phyloP scores from a whole-genome alignment of 2,329 filamentous ascomycete species.

The Calonectria leucothoes region DNA sequence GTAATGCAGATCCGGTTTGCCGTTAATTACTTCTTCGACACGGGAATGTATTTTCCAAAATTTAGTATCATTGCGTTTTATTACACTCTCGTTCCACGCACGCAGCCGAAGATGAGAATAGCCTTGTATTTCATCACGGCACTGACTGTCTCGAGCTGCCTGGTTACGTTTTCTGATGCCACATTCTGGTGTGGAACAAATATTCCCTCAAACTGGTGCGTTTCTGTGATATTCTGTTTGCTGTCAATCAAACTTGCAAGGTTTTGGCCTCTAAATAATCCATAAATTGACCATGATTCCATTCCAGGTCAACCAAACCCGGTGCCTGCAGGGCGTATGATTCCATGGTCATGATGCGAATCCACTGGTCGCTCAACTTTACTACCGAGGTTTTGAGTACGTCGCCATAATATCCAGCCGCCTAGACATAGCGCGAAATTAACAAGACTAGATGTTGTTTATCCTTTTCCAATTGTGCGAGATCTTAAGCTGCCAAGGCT shows the following conservation, averaged over 20 bases:
- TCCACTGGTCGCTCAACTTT: conserved; percentile 39
- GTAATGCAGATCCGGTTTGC: conserved; percentile 28
- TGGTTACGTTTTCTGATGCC: conserved; percentile 30
- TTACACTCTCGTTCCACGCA: conserved; percentile 33
- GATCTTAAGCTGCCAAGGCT: conserved; percentile 28
- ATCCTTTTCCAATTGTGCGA: conserved; percentile 34
- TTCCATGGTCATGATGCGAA: conserved; percentile 32
- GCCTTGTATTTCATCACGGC: conserved; percentile 26
- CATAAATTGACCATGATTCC: not conserved
- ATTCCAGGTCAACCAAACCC: not conserved
- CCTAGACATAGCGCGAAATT: not conserved
- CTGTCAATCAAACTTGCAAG: not conserved
- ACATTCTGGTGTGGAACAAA: conserved; percentile 40
- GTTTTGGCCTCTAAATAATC: not conserved
- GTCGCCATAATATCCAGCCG: not conserved
- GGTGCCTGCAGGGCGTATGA: conserved; percentile 28
- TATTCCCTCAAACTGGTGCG: conserved; percentile 37
- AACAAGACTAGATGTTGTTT: conserved; percentile 27
- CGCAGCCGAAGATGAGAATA: conserved; percentile 30
- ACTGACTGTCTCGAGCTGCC: conserved; percentile 23
- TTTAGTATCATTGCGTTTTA: conserved; percentile 40
- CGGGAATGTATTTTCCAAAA: conserved; percentile 40
- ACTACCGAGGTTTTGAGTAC: conserved; percentile 36
- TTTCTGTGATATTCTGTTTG: not conserved
- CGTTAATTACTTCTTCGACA: conserved; percentile 41